Evolutionary conservation across 495 filamentous ascomycete species (phyloP).

Genomic region (Annulohypoxylon bovei): DNA sequence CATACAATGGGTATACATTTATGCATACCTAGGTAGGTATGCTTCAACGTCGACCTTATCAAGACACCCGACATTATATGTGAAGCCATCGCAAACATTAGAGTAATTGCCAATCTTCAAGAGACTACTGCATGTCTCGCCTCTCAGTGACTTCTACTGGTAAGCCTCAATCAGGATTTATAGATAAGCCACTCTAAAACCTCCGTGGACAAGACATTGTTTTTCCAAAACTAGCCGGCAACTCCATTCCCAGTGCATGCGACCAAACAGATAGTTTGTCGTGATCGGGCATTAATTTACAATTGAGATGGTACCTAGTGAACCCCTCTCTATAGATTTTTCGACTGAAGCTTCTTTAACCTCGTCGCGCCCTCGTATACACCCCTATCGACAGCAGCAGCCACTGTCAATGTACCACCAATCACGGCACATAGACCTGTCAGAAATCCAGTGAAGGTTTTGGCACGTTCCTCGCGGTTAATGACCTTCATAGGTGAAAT

Average conservation of each 20-base stretch:
- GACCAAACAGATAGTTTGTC: constrained; percentile 12
- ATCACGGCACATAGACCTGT: constrained; percentile 94
- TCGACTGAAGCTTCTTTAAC: constrained; percentile 84
- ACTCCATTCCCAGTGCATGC: constrained; percentile 36
- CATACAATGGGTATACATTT: background rate
- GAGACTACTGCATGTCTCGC: background rate
- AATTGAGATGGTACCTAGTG: constrained; percentile 13
- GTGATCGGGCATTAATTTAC: constrained; percentile 22
- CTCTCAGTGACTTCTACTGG: background rate
- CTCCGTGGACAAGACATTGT: constrained; percentile 6
- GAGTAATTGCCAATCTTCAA: background rate
- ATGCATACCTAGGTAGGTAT: background rate
- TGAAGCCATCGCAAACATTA: background rate
- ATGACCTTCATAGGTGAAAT: constrained; percentile 99
- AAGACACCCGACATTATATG: too few relatives aligned
- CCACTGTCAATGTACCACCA: constrained; percentile 94
- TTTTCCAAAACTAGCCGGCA: constrained; percentile 24
- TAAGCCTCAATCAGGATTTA: background rate
- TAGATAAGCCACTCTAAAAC: background rate
- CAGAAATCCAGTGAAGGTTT: constrained; percentile 88
- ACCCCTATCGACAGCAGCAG: constrained; percentile 89
- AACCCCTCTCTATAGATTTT: constrained; percentile 49
- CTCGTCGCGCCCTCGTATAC: constrained; percentile 87
- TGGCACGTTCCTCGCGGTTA: constrained; percentile 89
- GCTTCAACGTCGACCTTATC: too few relatives aligned